Evolutionary conservation across 768 basidiomycete species (phyloP).

Genomic region (Coprinopsis marcescibilis): DNA sequence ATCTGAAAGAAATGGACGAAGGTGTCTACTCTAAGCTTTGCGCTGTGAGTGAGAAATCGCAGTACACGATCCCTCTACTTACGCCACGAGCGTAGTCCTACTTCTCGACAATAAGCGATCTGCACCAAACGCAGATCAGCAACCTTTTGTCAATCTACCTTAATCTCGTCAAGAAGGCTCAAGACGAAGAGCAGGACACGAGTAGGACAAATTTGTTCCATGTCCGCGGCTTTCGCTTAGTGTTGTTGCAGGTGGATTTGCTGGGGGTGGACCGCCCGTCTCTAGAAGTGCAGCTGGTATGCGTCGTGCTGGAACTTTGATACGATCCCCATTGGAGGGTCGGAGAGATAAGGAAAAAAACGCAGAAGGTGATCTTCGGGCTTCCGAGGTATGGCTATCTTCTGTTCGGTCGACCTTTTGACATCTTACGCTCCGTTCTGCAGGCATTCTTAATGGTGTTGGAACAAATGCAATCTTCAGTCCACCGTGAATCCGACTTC

Average conservation of each 20-base stretch:
- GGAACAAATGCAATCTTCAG: slow-evolving; percentile 65
- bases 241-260: slow-evolving; percentile 14
- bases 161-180: slow-evolving; percentile 53
- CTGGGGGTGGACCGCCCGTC: slow-evolving; percentile 25
- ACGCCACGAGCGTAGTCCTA: slow-evolving; percentile 58
- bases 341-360: slow-evolving; percentile 60
- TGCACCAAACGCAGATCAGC: slow-evolving; percentile 80
- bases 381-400: slow-evolving; percentile 54
- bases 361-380: slow-evolving; percentile 51
- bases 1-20: slow-evolving; percentile 96
- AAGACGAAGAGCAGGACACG: slow-evolving; percentile 71
- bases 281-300: slow-evolving; percentile 55
- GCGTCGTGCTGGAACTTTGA: slow-evolving; percentile 78
- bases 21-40: slow-evolving; percentile 81
- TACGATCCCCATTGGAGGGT: slow-evolving; percentile 69
- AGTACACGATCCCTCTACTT: background rate
- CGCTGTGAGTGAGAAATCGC: slow-evolving; percentile 52
- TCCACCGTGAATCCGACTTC: slow-evolving; percentile 85
- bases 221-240: slow-evolving; percentile 39
- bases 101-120: slow-evolving; percentile 77
- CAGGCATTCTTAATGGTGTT: slow-evolving; percentile 74
- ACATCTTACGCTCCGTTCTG: slow-evolving; percentile 8
- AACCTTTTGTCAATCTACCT: slow-evolving; percentile 57
- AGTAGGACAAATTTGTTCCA: slow-evolving; percentile 34
- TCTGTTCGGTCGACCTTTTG: background rate